These are phyloP conservation scores for Hypoxylon fuscum DNA, from an alignment of 495 filamentous ascomycete species.

Conservation along the genomic window DNA sequence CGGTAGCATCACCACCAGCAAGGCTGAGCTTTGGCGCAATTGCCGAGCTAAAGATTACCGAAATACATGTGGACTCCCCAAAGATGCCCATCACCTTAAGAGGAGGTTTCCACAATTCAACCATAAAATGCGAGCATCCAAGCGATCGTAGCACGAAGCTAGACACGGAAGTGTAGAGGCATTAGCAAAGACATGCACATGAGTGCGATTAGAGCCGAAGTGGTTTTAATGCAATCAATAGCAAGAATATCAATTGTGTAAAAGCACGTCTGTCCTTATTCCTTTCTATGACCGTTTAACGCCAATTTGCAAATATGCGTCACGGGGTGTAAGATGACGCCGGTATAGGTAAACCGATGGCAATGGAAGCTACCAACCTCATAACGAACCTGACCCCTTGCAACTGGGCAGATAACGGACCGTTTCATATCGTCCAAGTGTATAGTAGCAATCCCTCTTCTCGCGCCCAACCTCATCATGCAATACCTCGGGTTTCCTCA, in stretches of 20 bases:
- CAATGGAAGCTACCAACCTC: slow-evolving; percentile 18
- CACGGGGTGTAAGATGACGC: slow-evolving; percentile 21
- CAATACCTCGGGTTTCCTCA: slow-evolving; percentile 35
- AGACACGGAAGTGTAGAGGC: background rate
- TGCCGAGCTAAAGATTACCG: too few species aligned
- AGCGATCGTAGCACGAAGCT: background rate
- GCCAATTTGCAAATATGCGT: slow-evolving; percentile 28
- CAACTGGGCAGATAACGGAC: slow-evolving; percentile 7
- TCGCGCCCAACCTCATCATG: slow-evolving; percentile 34
- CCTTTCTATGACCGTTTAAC: slow-evolving; percentile 41
- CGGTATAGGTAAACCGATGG: slow-evolving; percentile 20
- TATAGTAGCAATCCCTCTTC: slow-evolving; percentile 31
- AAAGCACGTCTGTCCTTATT: slow-evolving; percentile 36
- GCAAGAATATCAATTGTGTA: slow-evolving; percentile 20
- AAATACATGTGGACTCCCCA: too few species aligned
- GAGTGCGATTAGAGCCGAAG: background rate
- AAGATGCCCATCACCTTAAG: too few species aligned
- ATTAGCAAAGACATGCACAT: background rate
- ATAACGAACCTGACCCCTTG: slow-evolving; percentile 11
- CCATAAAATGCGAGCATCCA: background rate
- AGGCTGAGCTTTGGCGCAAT: too few species aligned
- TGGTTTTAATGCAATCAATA: slow-evolving; percentile 31
- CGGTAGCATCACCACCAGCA: too few species aligned
- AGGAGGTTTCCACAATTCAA: too few species aligned
- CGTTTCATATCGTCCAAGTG: slow-evolving; percentile 6